Base-by-base conservation (phyloP, 371 early-diverging fungal genomes). In the Syncephalis plumigaleata region DNA sequence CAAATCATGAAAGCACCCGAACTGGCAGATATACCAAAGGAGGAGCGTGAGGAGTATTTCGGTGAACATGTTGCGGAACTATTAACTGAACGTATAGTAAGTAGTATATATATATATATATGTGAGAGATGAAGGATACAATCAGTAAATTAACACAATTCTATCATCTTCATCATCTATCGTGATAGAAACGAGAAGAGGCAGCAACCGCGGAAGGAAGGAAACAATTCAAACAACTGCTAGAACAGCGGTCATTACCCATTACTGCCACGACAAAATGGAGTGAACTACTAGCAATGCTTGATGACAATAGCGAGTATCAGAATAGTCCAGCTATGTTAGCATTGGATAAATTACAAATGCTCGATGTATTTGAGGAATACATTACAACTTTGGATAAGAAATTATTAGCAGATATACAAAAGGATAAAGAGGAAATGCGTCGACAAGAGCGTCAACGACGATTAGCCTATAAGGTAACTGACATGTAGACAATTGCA, bases 321-420 rank as follows among this genome's bases (percentile, higher is more conserved):
- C 54, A 66, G 38, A 55, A 66, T 20, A 64, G 70, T 26, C 67
- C 71, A 16, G 58, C 71, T 1, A 73, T 82, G 49, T 63, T 68
- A 26, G 70, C 67, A n/a, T 72, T 93, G 73, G 84, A 79, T 48
- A 66, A 77, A 56, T 58, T 84, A 36, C 91, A 91, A 56, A 71
- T 84, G 47, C 68, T 91, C 48, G 62, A 73, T 8, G 77, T 77
- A 0, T 93, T 72, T 68, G 88, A 90, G 49, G 77, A 81, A 11
- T 79, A 86, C 50, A 76, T 81, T 48, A 60, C 68, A 26, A 55
- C 53, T 0, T 58, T 87, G 22, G 87, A 88, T 60, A 60, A 65
- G 5, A 71, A 73, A 15, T 74, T 77, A 1, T 50, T 67, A 2
- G 53, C 52, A 15, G 65, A 70, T 26, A 51, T 69, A 21, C 55